Percentiles rank a stretch among this genome's conserved stretches.
Conservation (phyloP, 225 moss, liverwort and hornwort genomes). For the Neckera pumila region DNA sequence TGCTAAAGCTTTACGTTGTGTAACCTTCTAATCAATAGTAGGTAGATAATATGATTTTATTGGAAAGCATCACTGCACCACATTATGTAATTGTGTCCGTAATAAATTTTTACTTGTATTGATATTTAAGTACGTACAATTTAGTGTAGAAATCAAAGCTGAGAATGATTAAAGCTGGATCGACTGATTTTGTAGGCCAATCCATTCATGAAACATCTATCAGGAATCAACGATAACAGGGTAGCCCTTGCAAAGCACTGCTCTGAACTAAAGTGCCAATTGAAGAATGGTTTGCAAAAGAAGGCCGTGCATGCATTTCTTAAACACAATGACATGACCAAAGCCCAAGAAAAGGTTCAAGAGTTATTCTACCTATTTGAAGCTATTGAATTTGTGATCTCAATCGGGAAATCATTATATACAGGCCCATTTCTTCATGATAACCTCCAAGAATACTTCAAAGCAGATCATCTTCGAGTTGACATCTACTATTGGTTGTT, state of each 20-base stretch:
- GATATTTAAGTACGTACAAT: neutral
- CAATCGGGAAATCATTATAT: too few species aligned
- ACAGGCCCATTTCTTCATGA: too few species aligned
- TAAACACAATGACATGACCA: neutral
- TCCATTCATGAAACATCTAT: neutral
- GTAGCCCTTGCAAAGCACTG: fast-evolving
- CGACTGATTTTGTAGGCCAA: neutral
- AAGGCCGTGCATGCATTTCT: neutral
- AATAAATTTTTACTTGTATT: neutral
- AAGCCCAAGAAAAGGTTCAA: neutral
- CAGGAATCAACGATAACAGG: fast-evolving
- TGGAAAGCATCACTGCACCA: neutral
- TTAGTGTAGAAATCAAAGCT: neutral
- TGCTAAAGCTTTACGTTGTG: neutral
- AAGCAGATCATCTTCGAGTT: neutral
- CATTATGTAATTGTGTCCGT: neutral
- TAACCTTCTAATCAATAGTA: neutral
- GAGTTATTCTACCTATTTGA: neutral
- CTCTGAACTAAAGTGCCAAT: neutral
- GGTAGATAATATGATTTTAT: neutral
- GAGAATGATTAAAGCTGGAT: neutral
- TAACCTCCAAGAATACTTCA: too few species aligned
- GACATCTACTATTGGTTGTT: neutral
- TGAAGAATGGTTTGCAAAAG: fast-evolving
- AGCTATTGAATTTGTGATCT: neutral